Base-by-base conservation (phyloP, 257 asterid species). In the Prunella vulgaris region DNA sequence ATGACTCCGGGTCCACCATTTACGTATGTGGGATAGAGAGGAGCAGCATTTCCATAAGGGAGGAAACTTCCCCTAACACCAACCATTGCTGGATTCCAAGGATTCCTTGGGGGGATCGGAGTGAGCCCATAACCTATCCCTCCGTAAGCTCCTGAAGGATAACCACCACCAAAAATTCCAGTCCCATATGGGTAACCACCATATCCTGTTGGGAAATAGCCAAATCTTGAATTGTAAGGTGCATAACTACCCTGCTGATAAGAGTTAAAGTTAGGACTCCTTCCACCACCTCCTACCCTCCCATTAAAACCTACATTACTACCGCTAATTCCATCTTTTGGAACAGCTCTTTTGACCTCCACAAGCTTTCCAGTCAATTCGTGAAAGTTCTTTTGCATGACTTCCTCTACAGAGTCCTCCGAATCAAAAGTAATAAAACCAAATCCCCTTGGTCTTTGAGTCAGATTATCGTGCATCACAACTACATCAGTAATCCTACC, bases 371-470 rank as follows among this genome's bases (percentile, higher is more conserved):
- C 97, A 64, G 77, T 72, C 82, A 93, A 67, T 42, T 87, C 93
- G 51, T 93, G 94, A 53, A 83, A 90, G 66, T 78, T 84, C 81
- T 87, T 85, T 80, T 78, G 86, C 88, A 88, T 82, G 63, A 90
- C 97, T 27, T 84, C 88, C 76, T 90, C 95, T 18, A 87, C 95
- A 0, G 96, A 84, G 25, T 90, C 96, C 81, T 93, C 96, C 0
- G 94, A 82, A 69, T 86, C 96, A 21, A 87, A 93, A 32, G 95
- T 85, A 60, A 93, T 88, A 66, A 93, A 93, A 54, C 99, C 99
- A 42, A 93, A 93, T 2, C 99, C 99, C 70, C 99, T 85, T 25
- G 97, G 97, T 84, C 96, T 85, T 57, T 79, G 96, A 20, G 96
- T 90, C 70, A 81, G 59, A 54, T 83, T 88, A 77, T 90, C 97